Conservation (phyloP, 495 filamentous ascomycete genomes). For the Aspergillus leporis region DNA sequence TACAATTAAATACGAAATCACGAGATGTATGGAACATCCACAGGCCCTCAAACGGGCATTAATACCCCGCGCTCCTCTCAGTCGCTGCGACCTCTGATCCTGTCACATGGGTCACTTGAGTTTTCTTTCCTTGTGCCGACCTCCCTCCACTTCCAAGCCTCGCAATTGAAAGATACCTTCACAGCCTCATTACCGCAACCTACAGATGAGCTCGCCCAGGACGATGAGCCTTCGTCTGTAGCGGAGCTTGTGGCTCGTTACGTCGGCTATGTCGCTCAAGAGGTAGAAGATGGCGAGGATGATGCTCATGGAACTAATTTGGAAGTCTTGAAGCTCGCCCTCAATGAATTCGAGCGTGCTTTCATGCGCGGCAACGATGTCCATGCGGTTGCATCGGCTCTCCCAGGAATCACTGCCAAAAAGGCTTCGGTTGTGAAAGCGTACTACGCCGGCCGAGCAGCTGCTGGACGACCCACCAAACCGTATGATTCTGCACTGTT, state of each 20-base stretch:
- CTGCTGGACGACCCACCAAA: slow-evolving; percentile 77
- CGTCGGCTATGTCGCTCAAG: slow-evolving; percentile 80
- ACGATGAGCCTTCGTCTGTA: slow-evolving; percentile 94
- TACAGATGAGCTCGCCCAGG: slow-evolving; percentile 94
- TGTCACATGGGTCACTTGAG: slow-evolving; percentile 92
- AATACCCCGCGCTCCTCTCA: slow-evolving; percentile 92
- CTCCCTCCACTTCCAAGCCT: slow-evolving; percentile 90
- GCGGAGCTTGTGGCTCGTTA: slow-evolving; percentile 89
- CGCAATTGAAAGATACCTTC: slow-evolving; percentile 87
- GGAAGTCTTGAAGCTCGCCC: slow-evolving; percentile 82
- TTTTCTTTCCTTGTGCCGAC: slow-evolving; percentile 94
- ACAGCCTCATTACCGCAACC: slow-evolving; percentile 78
- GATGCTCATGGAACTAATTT: slow-evolving; percentile 79
- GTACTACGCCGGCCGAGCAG: slow-evolving; percentile 88
- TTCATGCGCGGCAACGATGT: slow-evolving; percentile 96
- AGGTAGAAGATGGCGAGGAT: slow-evolving; percentile 90
- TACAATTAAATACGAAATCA: slow-evolving; percentile 23
- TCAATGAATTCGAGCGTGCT: slow-evolving; percentile 93
- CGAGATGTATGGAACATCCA: slow-evolving; percentile 81
- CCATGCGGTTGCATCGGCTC: slow-evolving; percentile 78
- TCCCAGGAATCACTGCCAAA: slow-evolving; percentile 87
- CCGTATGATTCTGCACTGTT: slow-evolving; percentile 91
- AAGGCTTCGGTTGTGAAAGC: slow-evolving; percentile 81
- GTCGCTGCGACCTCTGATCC: slow-evolving; percentile 82
- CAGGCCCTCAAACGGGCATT: slow-evolving; percentile 88